Conservation (phyloP, 768 basidiomycete genomes). For the Mycena venus region DNA sequence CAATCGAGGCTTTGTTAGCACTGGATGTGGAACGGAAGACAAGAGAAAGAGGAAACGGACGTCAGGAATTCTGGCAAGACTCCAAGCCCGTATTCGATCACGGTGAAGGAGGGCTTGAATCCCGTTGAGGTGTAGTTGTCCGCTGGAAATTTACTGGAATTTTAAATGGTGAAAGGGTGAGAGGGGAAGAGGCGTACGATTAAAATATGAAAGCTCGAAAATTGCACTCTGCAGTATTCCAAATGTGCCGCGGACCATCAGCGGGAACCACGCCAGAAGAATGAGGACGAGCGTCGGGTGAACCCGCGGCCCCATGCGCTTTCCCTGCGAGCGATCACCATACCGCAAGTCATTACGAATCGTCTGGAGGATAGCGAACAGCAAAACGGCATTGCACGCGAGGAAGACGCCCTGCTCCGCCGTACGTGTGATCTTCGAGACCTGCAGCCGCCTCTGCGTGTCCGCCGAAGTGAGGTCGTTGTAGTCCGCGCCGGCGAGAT, state of each 20-base stretch:
- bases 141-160: conserved; percentile 6
- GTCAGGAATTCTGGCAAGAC: conserved; percentile 35
- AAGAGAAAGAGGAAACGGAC: conserved; percentile 16
- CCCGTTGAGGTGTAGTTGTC: conserved; percentile 33
- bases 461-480: conserved; percentile 27
- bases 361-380: conserved; percentile 43
- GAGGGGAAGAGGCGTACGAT: conserved; percentile 24
- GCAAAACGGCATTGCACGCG: conserved; percentile 41
- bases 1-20: neutral
- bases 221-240: conserved; percentile 39
- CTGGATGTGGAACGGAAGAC: neutral
- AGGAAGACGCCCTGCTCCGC: conserved; percentile 50
- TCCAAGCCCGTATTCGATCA: conserved; percentile 36
- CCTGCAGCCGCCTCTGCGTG: conserved; percentile 26
- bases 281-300: conserved; percentile 47
- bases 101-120: conserved; percentile 31
- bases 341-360: conserved; percentile 39
- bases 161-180: neutral
- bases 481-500: conserved; percentile 42
- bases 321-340: conserved; percentile 2
- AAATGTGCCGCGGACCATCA: conserved; percentile 50
- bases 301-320: conserved; percentile 1
- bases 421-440: conserved; percentile 47
- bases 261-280: conserved; percentile 46
- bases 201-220: conserved; percentile 36